Percentiles rank a stretch among this genome's conserved stretches.
Conservation (phyloP, 805 yeast species). For the Wilhelminamyces savonicus region DNA sequence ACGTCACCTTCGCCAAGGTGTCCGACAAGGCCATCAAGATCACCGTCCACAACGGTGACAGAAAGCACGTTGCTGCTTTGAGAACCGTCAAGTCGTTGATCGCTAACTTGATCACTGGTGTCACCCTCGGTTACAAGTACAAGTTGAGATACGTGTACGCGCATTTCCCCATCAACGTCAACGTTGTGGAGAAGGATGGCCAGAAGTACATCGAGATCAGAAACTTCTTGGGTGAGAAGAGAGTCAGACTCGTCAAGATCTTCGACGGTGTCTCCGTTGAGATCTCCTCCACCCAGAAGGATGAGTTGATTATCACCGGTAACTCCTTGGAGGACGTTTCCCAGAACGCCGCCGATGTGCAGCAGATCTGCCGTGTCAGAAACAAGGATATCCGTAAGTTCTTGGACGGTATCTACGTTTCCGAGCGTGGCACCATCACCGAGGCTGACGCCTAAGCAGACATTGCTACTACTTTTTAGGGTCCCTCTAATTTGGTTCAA, state of each 20-base stretch:
- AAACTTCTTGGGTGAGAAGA: slow-evolving; percentile 99
- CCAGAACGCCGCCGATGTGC: slow-evolving; percentile 97
- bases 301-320: slow-evolving; percentile 88
- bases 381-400: slow-evolving; percentile 99
- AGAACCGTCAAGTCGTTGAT: slow-evolving; percentile 97
- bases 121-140: slow-evolving; percentile 98
- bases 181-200: slow-evolving; percentile 77
- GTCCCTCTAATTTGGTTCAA: background rate
- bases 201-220: slow-evolving; percentile 83
- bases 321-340: slow-evolving; percentile 97
- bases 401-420: slow-evolving; percentile 99
- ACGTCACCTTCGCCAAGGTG: slow-evolving; percentile 85
- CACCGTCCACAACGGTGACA: slow-evolving; percentile 97
- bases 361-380: slow-evolving; percentile 97
- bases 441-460: slow-evolving; percentile 32
- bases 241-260: slow-evolving; percentile 83
- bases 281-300: slow-evolving; percentile 81
- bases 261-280: slow-evolving; percentile 86
- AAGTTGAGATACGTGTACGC: slow-evolving; percentile 99
- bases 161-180: slow-evolving; percentile 99
- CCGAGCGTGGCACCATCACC: slow-evolving; percentile 85
- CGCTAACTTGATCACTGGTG: slow-evolving; percentile 95
- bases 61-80: slow-evolving; percentile 99
- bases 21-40: slow-evolving; percentile 70
- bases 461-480: background rate